A percentile compares a stretch with the other conserved stretches of the same genome.
These are phyloP conservation scores for Hypoxylon sp. DNA, from an alignment of 2,329 filamentous ascomycete species.

Conservation along the genomic window DNA sequence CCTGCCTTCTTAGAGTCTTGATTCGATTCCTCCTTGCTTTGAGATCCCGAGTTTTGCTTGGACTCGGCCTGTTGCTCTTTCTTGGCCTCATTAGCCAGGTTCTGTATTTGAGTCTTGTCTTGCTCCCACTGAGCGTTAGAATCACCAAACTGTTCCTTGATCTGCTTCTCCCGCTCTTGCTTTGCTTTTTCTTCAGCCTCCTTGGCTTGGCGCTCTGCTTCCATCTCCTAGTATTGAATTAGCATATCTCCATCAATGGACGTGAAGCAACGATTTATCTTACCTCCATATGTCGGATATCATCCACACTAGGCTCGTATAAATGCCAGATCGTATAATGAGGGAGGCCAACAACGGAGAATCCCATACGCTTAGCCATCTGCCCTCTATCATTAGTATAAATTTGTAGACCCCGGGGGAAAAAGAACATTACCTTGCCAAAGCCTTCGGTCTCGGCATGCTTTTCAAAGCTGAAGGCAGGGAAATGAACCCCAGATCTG, in stretches of 20 bases:
- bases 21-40: constrained; percentile 34
- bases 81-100: constrained; percentile 71
- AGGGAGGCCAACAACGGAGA: constrained; percentile 92
- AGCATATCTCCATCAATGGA: constrained; percentile 17
- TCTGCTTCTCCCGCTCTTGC: constrained; percentile 79
- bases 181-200: constrained; percentile 85
- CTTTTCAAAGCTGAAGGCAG: constrained; percentile 98
- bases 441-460: constrained; percentile 99
- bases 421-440: constrained; percentile 80
- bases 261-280: constrained; percentile 34
- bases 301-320: constrained; percentile 98
- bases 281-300: constrained; percentile 95
- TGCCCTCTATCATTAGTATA: constrained; percentile 55
- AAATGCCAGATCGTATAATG: constrained; percentile 99
- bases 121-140: constrained; percentile 86
- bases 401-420: constrained; percentile 18
- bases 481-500: constrained; percentile 94
- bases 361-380: constrained; percentile 98
- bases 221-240: constrained; percentile 79
- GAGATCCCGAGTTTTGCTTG: constrained; percentile 22
- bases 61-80: constrained; percentile 40
- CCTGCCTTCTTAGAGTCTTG: constrained; percentile 34
- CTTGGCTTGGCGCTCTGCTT: constrained; percentile 81
- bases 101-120: constrained; percentile 84
- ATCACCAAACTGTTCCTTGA: constrained; percentile 84